Conservation (phyloP, 2,329 filamentous ascomycete genomes). For the Chalaropsis ovoidea region DNA sequence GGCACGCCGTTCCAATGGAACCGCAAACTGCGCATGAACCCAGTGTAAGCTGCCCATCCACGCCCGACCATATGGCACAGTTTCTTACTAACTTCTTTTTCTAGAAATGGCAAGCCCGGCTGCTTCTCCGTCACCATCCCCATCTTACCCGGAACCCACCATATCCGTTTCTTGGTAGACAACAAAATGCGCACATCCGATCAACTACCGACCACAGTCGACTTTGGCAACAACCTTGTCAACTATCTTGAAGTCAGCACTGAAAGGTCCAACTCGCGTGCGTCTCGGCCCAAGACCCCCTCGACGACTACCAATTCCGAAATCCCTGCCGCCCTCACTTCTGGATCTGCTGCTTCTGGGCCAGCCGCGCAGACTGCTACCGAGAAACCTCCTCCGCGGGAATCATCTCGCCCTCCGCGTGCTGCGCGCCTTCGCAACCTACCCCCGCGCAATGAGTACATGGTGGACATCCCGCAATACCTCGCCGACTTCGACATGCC, state of each 20-base stretch:
- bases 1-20: conserved; percentile 98
- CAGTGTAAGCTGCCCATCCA: conserved; percentile 55
- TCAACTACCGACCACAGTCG: conserved; percentile 83
- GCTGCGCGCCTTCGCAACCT: conserved; percentile 46
- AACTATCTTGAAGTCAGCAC: conserved; percentile 82
- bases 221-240: conserved; percentile 94
- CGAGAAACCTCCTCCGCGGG: conserved; percentile 35
- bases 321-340: conserved; percentile 27
- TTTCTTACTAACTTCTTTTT: conserved; percentile 20
- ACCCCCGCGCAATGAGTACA: conserved; percentile 52
- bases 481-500: conserved; percentile 76
- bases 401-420: conserved; percentile 31
- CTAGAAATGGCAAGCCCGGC: conserved; percentile 47
- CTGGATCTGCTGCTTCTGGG: conserved; percentile 27
- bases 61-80: neutral
- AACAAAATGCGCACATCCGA: conserved; percentile 84
- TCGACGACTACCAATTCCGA: conserved; percentile 28
- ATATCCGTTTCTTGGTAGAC: conserved; percentile 92
- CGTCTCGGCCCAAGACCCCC: conserved; percentile 17
- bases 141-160: conserved; percentile 86
- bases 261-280: conserved; percentile 53
- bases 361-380: conserved; percentile 21
- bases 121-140: conserved; percentile 68
- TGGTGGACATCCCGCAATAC: conserved; percentile 68
- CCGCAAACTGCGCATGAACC: conserved; percentile 78